phyloP scores from a whole-genome alignment of 257 asterid species.

The Nicotiana obtusifolia region DNA sequence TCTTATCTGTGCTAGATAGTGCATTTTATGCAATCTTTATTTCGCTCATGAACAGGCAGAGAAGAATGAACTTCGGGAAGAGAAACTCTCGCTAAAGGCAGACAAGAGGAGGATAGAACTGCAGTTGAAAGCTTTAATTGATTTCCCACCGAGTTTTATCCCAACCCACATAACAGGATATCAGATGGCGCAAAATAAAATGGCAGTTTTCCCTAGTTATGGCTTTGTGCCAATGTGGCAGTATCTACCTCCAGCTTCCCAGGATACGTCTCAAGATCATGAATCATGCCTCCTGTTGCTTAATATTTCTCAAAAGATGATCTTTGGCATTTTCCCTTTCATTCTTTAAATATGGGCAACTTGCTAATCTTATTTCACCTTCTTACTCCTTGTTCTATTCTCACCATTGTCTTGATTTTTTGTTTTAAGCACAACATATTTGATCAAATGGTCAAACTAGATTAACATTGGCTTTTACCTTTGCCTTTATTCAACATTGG shows the following conservation, averaged over 20 bases:
- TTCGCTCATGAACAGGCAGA: constrained; percentile 43
- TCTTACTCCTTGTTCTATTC: not conserved
- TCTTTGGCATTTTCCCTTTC: not conserved
- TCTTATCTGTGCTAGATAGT: not conserved
- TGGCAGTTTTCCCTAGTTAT: constrained; percentile 66
- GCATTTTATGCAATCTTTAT: not conserved
- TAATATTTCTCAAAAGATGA: constrained; percentile 14
- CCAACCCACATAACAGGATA: constrained; percentile 59
- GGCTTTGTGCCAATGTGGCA: constrained; percentile 81
- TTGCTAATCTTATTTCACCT: not conserved
- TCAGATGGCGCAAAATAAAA: constrained; percentile 51
- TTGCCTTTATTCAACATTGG: too few relatives aligned
- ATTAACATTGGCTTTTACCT: too few relatives aligned
- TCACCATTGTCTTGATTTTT: too few relatives aligned
- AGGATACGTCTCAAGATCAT: constrained; percentile 78
- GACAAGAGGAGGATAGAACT: constrained; percentile 74
- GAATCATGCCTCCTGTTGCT: constrained; percentile 81
- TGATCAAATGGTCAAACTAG: too few relatives aligned
- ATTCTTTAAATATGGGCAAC: constrained; percentile 4
- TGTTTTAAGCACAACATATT: too few relatives aligned
- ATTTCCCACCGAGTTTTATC: constrained; percentile 49
- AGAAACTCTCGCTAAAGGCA: constrained; percentile 60
- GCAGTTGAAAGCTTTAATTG: constrained; percentile 42
- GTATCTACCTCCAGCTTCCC: constrained; percentile 52
- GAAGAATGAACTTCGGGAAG: constrained; percentile 77